Conservation (phyloP, 192 early-diverging fungal genomes). For the Backusella mclennaniae region DNA sequence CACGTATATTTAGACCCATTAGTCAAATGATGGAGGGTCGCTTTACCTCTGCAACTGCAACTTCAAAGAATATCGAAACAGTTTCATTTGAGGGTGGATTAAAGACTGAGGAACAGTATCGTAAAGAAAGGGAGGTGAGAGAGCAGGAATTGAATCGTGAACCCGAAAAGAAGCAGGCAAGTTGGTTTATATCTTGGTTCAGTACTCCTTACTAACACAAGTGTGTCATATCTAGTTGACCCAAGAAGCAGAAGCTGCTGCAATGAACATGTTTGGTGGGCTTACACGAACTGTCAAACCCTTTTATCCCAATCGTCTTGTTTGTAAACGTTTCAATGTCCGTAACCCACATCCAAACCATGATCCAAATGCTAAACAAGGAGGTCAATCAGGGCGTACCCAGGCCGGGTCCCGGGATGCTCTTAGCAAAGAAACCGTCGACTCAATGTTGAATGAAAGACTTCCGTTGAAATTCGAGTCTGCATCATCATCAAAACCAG, state of each 20-base stretch:
- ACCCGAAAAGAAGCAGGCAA: conserved; percentile 21
- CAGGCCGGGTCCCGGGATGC: conserved; percentile 36
- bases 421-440: conserved; percentile 45
- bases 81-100: conserved; percentile 41
- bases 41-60: conserved; percentile 56
- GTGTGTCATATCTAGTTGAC: conserved; percentile 12
- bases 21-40: conserved; percentile 67
- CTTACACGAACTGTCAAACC: conserved; percentile 53
- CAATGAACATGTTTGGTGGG: conserved; percentile 68
- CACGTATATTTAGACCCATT: conserved; percentile 71
- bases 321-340: conserved; percentile 80
- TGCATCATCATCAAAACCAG: background rate
- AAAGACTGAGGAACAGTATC: conserved; percentile 35
- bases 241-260: conserved; percentile 47
- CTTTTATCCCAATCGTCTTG: conserved; percentile 65
- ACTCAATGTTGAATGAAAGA: conserved; percentile 35
- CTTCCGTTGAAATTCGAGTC: conserved; percentile 4
- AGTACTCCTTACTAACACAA: background rate
- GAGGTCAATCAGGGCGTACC: conserved; percentile 18
- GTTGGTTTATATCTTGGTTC: background rate
- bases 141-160: background rate
- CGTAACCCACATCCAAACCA: conserved; percentile 70
- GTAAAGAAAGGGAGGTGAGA: conserved; percentile 19
- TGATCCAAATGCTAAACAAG: conserved; percentile 18
- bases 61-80: conserved; percentile 23